Evolutionary conservation across 2,329 filamentous ascomycete genomes (phyloP), one percentile per base, ranked within the genome.

Genomic region (Sarocladium kiliense): DNA sequence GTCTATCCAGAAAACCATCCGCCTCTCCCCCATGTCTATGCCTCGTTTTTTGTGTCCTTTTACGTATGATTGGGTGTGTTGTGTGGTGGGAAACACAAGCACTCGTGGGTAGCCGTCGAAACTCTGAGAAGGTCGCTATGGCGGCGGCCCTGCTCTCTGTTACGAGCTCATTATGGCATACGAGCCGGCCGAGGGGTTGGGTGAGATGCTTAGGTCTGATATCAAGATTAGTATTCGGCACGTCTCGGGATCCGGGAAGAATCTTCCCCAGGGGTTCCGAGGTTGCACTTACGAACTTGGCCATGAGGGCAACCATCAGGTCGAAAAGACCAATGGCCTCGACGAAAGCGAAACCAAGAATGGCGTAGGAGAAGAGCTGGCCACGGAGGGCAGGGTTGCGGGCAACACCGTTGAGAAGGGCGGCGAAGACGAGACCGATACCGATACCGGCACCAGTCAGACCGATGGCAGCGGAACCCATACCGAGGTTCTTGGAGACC

Each of bases 351-450:
- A 94, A 94, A 81, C 90, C 89, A 73, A 94, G 81, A 88, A 94
- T 93, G 84, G 89, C 89, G 80, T 94, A 93, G 67, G 88, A 89
- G 88, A 94, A 96, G 72, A 96, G 89, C 85, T 95, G 91, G 75
- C 89, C 90, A 81, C 89, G 88, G 80, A 95, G 89, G 73, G 88
- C 88, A 72, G 90, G 90, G 89, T 96, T 96, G 81, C 90, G 89
- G 81, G 90, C 89, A 75, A 94, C 89, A 80, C 86, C 86, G 78
- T 89, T 86, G 73, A 95, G 83, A 74, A 95, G 89, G 71, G 89
- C 86, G 73, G 88, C 89, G 85, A 95, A 95, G 74, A 95, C 90
- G 73, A 93, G 86, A 83, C 90, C 90, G 78, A 94, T 95, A 89
- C 90, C 90, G 77, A 94, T 90, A 91, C 89, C 88, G 73, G 89